Evolutionary conservation across 1,284 basidiomycete species (phyloP), one percentile per base, ranked within the genome.

Genomic region (Pseudozyma sp.): DNA sequence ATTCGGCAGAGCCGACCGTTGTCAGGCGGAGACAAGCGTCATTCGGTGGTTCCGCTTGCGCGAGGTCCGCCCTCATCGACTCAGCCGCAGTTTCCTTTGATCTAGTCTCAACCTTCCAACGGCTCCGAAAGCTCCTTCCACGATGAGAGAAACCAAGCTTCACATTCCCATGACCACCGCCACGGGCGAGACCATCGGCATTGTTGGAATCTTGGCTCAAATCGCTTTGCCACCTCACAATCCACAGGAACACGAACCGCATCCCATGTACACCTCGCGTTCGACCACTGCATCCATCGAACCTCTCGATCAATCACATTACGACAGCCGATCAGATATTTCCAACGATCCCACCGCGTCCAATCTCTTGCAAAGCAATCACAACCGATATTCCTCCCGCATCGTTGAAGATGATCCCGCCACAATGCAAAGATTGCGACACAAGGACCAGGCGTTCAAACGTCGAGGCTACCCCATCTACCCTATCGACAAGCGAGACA

Each of bases 171-270:
- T 78, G 52, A 68, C 64, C 46, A 65, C 68, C 33, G 50, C 51
- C n/a, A 50, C 56, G 4, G 63, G 68, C 56, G 54, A 55, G 24
- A 68, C 55, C 9, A 63, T 75, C 17, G 54, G 65, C 52, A 72
- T 78, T 35, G 76, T 73, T 35, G 76, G 76, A 19, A 68, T 78
- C 44, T 53, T 78, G 4, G 66, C 73, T 3, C 71, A 75, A 34
- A 53, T 50, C 39, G 66, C 62, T 0, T 56, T 67, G 0, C 61
- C 68, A 42, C 63, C 62, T 7, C 67, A 62, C 50, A 57, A 66
- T 39, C 59, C 69, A 31, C 59, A 63, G n/a, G 61, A 65, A 17
- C 62, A 62, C 54, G 62, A 66, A 29, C 62, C 68, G 29, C 58
- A 63, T n/a, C 64, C 65, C 16, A 46, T 65, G 42, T 62, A 62